Base-by-base conservation (phyloP, 345 rosid genomes). In the Eucalyptus urophylla region DNA sequence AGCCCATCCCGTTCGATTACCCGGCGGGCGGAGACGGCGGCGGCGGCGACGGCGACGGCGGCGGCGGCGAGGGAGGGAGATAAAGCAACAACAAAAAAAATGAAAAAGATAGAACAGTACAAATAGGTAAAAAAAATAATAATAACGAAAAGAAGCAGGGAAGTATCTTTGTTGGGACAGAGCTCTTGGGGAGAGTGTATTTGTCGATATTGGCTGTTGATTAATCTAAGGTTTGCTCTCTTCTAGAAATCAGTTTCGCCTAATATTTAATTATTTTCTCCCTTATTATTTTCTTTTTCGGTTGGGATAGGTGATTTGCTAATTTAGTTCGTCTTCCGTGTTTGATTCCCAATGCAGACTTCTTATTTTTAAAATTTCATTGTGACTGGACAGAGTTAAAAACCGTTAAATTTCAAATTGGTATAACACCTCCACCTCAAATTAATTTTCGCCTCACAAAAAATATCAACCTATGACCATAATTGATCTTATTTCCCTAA, bases 1-100 rank as follows among this genome's bases (percentile, higher is more conserved):
- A 91, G 88, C 94, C 95, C 90, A 87, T 94, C 72, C 95, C 97
- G 89, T 98, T 94, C 83, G 98, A 97, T 95, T 96, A 94, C 86
- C 99, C 99, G 22, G 86, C 16, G 17, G 31, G 8, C 8, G 86
- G 54, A 29, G 86, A 49, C 44, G 3, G 37, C 16, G 86, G 86
- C 69, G 69, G 5, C 13, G 65, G 65, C 65, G 40, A 5, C 40
- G 40, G 4, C 37, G 37, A 5, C 40, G 40, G 1, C 40, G 67
- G 5, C 37, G 72, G 37, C 72, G 72, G 25, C 83, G 24, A 76
- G 9, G 47, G 47, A 11, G 47, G 27, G 47, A 40, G 83, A 65
- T n/a, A n/a, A 65, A 6, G 81, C 14, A 21, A 53, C 80, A 12
- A 24, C 2, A 33, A 50, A 40, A 40, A 40, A 11, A 51, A 9